Percentiles rank a stretch among this genome's conserved stretches.
phyloP scores from a whole-genome alignment of 2,329 filamentous ascomycete species.

The Apiospora sp. region DNA sequence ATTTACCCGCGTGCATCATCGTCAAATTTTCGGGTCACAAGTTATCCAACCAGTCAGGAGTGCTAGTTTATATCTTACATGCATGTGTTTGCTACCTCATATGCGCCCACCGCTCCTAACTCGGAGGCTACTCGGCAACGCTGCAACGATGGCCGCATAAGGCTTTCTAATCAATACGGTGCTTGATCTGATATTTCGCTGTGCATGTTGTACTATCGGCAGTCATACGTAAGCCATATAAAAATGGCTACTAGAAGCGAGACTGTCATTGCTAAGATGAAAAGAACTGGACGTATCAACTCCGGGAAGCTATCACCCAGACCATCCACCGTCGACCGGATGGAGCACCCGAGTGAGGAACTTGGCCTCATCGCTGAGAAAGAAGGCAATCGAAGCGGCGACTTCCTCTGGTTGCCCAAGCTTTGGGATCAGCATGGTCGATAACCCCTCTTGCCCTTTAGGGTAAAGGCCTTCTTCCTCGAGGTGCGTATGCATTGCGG shows the following conservation, averaged over 20 bases:
- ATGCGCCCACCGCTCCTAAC: not conserved
- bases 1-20: not conserved
- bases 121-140: not conserved
- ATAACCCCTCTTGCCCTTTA: not conserved
- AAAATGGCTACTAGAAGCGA: too few relatives aligned
- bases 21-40: not conserved
- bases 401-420: conserved; percentile 41
- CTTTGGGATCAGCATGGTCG: conserved; percentile 37
- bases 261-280: too few relatives aligned
- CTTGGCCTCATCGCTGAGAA: conserved; percentile 43
- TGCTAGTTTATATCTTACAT: not conserved
- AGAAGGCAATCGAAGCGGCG: conserved; percentile 40
- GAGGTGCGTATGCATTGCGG: not conserved
- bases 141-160: not conserved
- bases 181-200: too few relatives aligned
- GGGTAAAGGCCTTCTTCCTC: not conserved
- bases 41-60: not conserved
- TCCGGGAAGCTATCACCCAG: not conserved
- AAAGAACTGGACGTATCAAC: too few relatives aligned
- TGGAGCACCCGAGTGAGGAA: conserved; percentile 37
- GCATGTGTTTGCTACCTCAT: not conserved
- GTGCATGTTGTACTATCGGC: too few relatives aligned
- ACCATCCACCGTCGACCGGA: conserved; percentile 41
- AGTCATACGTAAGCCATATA: too few relatives aligned
- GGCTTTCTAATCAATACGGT: too few relatives aligned